Evolutionary conservation across 2,329 filamentous ascomycete species (phyloP), one percentile per base, ranked within the genome.

Genomic region (Hypoxylon sp.): DNA sequence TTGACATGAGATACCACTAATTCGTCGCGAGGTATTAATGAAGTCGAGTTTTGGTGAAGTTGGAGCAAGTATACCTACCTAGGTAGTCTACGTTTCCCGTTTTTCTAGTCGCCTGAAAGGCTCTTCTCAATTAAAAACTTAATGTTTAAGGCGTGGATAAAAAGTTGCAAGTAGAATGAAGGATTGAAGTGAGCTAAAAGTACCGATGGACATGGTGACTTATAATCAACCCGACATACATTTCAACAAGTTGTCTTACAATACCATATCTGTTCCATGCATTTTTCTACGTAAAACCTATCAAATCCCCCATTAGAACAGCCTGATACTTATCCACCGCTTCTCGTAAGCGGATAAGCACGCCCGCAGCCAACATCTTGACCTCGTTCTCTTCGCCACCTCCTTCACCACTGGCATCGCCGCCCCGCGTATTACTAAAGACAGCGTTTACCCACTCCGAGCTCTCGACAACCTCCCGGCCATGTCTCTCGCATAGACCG

Each of bases 401-500:
- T 75, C 97, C 91, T 52, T 84, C 82, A 55, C 38, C 53, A 36
- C 84, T 84, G 0, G 82, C 82, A 34, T 75, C 75, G n/a, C 75
- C 76, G 0, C 85, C 85, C 30, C 83, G 80, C 6, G 81, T 82
- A 34, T 83, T 83, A 65, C 91, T 88, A 79, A 98, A 97, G 1
- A 98, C 86, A 60, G 84, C 84, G 46, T 89, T 86, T 1, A 93
- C 91, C 96, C 96, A 99, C 75, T 93, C 92, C 74, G 93, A 88
- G 65, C 93, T 92, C 84, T 98, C 95, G 56, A 97, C 85, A 21
- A 98, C 82, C 78, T 95, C 90, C 61, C 89, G 88, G 0, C 92
- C 90, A 73, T 93, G 88, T 63, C 90, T 88, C 65, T 90, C 88
- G 52, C 93, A 95, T 2, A 99, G 79, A 1, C 89, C 84, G 72